phyloP scores from a whole-genome alignment of 768 basidiomycete genomes.

The Pisolithus sp. region DNA sequence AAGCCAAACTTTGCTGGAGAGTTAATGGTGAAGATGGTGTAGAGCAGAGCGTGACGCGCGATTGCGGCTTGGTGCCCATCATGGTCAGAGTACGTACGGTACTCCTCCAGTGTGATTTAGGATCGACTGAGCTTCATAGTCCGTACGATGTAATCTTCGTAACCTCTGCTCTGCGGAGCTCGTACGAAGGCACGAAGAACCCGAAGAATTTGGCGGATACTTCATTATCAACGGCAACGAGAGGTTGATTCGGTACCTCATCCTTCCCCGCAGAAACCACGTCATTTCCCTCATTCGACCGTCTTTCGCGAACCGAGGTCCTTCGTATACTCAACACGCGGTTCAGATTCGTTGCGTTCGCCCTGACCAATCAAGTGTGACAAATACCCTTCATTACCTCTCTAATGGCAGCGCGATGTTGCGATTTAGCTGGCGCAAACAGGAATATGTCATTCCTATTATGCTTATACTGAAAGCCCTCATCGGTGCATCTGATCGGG shows the following conservation, averaged over 20 bases:
- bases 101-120: background rate
- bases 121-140: slow-evolving; percentile 39
- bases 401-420: slow-evolving; percentile 95
- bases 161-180: slow-evolving; percentile 80
- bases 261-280: slow-evolving; percentile 92
- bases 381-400: slow-evolving; percentile 96
- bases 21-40: slow-evolving; percentile 59
- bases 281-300: slow-evolving; percentile 89
- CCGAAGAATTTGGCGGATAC: slow-evolving; percentile 98
- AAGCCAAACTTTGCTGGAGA: slow-evolving; percentile 78
- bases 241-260: slow-evolving; percentile 95
- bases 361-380: slow-evolving; percentile 85
- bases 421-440: slow-evolving; percentile 94
- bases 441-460: slow-evolving; percentile 97
- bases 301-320: slow-evolving; percentile 87
- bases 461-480: slow-evolving; percentile 95
- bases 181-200: slow-evolving; percentile 87
- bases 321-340: slow-evolving; percentile 89
- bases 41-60: slow-evolving; percentile 62
- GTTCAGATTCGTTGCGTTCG: slow-evolving; percentile 95
- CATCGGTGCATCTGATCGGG: slow-evolving; percentile 85
- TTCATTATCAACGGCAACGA: slow-evolving; percentile 99
- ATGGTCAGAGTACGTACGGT: slow-evolving; percentile 82
- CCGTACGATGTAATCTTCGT: slow-evolving; percentile 87
- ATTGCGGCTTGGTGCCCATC: slow-evolving; percentile 90